Conservation (phyloP, 139 green algal genomes). For the Chlorella ohadii region DNA sequence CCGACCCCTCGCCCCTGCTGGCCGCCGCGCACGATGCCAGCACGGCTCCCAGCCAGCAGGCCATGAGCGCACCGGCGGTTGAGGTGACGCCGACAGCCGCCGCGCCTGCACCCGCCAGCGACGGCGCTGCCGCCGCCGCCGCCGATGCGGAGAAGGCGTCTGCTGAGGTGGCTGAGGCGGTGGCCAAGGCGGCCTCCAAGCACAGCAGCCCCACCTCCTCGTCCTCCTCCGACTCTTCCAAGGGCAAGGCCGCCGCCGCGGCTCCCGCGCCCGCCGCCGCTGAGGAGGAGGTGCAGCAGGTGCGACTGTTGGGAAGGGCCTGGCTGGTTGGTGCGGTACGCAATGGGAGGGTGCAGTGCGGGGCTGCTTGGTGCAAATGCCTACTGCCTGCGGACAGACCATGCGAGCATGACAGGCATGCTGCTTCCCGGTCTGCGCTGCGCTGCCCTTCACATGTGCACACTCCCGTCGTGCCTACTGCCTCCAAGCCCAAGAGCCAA, state of each 20-base stretch:
- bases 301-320: background rate
- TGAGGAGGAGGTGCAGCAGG: background rate
- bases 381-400: no score
- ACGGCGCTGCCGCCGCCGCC: background rate
- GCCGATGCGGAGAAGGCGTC: conserved; percentile 3
- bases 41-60: background rate
- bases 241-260: background rate
- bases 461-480: no score
- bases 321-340: background rate
- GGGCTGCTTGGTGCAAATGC: no score
- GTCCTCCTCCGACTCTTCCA: no score
- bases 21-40: background rate
- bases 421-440: background rate
- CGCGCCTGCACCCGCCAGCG: background rate
- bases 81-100: background rate
- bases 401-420: no score
- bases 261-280: background rate
- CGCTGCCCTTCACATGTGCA: no score
- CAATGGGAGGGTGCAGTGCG: background rate
- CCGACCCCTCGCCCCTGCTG: conserved; percentile 10
- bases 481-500: no score
- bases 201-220: background rate
- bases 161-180: background rate
- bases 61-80: background rate
- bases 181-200: conserved; percentile 20